A percentile compares a stretch with the other conserved stretches of the same genome.
Conservation (phyloP, 2,329 filamentous ascomycete genomes). For the Claviceps cyperi region DNA sequence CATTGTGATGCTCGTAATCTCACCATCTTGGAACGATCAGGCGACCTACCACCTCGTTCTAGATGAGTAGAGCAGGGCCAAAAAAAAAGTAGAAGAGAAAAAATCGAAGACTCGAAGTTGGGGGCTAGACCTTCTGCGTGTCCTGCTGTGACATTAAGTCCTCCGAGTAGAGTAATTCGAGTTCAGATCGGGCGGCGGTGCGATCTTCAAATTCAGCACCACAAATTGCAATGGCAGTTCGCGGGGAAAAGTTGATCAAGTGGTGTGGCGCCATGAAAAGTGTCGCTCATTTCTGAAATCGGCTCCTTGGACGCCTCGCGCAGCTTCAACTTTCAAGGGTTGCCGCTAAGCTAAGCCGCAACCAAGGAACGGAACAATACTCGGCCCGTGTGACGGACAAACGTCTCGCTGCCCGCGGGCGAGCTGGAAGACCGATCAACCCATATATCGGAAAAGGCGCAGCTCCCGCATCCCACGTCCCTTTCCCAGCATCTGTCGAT, state of each 20-base stretch:
- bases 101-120: background rate
- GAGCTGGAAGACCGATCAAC: background rate
- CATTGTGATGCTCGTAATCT: constrained; percentile 27
- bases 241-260: constrained; percentile 5
- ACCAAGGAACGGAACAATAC: constrained; percentile 1
- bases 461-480: constrained; percentile 14
- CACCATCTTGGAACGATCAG: constrained; percentile 19
- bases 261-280: too few relatives aligned
- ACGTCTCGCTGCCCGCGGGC: background rate
- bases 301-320: too few relatives aligned
- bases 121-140: background rate
- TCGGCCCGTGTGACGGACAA: background rate
- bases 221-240: background rate
- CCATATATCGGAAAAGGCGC: constrained; percentile 11
- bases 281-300: too few relatives aligned
- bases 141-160: background rate
- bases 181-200: background rate
- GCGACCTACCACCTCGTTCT: background rate
- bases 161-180: background rate
- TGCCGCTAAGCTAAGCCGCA: too few relatives aligned
- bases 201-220: background rate
- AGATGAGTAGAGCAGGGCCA: background rate
- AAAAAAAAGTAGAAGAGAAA: background rate
- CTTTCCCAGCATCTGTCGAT: constrained; percentile 17
- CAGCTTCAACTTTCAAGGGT: too few relatives aligned